These are phyloP conservation scores for Lachnellula willkommii DNA, from an alignment of 2,329 filamentous ascomycete genomes.

Conservation along the genomic window DNA sequence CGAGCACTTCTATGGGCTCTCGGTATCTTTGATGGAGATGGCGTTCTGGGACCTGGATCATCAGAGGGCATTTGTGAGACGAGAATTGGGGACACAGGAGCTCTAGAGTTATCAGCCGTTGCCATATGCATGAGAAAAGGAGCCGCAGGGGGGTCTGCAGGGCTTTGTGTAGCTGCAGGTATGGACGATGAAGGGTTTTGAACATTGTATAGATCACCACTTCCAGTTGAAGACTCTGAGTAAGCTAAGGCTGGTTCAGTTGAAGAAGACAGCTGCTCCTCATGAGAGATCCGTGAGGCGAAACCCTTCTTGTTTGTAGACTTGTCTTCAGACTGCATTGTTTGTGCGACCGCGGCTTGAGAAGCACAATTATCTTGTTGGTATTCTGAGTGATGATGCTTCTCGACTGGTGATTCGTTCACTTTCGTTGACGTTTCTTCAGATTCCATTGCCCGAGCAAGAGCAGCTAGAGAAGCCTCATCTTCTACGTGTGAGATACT, in stretches of 20 bases:
- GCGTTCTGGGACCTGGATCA: background rate
- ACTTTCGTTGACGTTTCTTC: background rate
- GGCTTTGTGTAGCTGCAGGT: background rate
- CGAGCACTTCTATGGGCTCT: background rate
- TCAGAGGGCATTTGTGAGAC: background rate
- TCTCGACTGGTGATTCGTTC: background rate
- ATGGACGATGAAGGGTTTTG: background rate
- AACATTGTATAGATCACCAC: background rate
- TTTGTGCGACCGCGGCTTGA: background rate
- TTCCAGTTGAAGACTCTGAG: background rate
- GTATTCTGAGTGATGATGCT: background rate
- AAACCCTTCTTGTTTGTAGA: background rate
- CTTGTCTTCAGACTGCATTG: background rate
- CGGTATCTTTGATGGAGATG: background rate
- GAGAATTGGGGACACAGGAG: background rate
- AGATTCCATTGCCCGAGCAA: slow-evolving; percentile 13
- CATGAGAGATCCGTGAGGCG: background rate
- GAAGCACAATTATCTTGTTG: background rate
- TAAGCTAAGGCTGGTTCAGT: background rate
- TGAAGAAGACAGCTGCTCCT: background rate
- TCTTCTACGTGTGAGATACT: slow-evolving; percentile 21
- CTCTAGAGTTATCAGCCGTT: background rate
- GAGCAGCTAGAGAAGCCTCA: slow-evolving; percentile 15
- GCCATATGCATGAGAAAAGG: background rate
- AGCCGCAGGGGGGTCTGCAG: background rate